Percentiles rank a stretch among this genome's conserved stretches.
Evolutionary conservation across 306 rosid genomes (phyloP).

Genomic region (Trichosanthes truncata): DNA sequence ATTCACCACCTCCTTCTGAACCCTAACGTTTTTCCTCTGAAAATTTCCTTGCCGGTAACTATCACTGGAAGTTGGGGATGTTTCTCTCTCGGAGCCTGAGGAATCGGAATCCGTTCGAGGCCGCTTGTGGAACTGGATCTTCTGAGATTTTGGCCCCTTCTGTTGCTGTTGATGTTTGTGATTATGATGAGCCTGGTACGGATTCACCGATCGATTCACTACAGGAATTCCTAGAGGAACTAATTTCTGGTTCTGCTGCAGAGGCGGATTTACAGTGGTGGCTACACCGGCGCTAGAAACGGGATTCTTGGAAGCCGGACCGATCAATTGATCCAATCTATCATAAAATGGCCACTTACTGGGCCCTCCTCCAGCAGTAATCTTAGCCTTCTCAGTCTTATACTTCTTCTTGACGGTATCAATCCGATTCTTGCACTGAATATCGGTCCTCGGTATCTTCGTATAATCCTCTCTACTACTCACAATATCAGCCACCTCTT

Average conservation of each 20-base stretch:
- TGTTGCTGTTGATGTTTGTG: slow-evolving; percentile 21
- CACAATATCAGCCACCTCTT: slow-evolving; percentile 90
- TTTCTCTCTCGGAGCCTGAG: slow-evolving; percentile 29
- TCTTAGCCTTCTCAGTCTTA: slow-evolving; percentile 79
- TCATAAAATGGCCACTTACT: slow-evolving; percentile 83
- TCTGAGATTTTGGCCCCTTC: slow-evolving; percentile 27
- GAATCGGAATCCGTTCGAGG: slow-evolving; percentile 24
- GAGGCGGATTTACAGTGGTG: slow-evolving; percentile 13
- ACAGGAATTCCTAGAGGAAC: slow-evolving; percentile 71
- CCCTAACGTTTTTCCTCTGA: slow-evolving; percentile 47
- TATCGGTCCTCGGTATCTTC: slow-evolving; percentile 67
- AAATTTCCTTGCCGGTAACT: slow-evolving; percentile 40
- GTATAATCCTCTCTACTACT: slow-evolving; percentile 59
- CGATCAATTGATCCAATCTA: slow-evolving; percentile 56
- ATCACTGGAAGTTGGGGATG: slow-evolving; percentile 57
- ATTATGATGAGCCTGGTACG: slow-evolving; percentile 21
- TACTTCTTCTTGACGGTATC: slow-evolving; percentile 97
- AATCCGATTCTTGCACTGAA: slow-evolving; percentile 94
- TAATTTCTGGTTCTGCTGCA: slow-evolving; percentile 25
- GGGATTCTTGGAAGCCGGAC: slow-evolving; percentile 48
- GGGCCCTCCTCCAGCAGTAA: slow-evolving; percentile 37
- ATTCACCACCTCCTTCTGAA: slow-evolving; percentile 23
- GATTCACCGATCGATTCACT: slow-evolving; percentile 31
- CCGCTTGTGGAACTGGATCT: slow-evolving; percentile 35
- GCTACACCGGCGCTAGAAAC: slow-evolving; percentile 15